phyloP scores from a whole-genome alignment of 176 grass and related monocot species.

The Oryza rufipogon region DNA sequence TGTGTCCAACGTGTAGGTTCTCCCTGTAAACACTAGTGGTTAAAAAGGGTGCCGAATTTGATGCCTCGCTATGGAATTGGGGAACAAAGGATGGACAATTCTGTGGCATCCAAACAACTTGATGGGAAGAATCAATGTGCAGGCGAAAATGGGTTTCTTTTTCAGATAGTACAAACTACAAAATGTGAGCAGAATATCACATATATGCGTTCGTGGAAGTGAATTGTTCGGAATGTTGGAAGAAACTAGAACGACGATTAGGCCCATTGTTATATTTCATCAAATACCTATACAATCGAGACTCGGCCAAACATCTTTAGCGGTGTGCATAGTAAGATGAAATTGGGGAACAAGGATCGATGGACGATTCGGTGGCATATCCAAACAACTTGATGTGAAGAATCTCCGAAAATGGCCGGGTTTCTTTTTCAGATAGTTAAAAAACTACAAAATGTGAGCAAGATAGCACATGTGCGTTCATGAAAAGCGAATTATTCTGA shows the following conservation, averaged over 20 bases:
- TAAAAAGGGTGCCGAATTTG: slow-evolving; percentile 18
- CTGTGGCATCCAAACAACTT: neutral
- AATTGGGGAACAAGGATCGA: too few relatives aligned
- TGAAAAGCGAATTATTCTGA: too few relatives aligned
- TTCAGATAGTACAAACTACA: neutral
- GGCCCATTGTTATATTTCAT: neutral
- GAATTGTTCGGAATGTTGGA: neutral
- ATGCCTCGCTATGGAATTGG: slow-evolving; percentile 24
- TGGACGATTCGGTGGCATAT: too few relatives aligned
- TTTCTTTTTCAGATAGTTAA: too few relatives aligned
- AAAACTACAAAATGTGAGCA: too few relatives aligned
- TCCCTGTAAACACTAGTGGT: neutral
- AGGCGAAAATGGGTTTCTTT: neutral
- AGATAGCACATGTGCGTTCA: too few relatives aligned
- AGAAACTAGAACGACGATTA: neutral
- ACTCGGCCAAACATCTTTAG: too few relatives aligned
- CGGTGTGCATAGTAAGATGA: too few relatives aligned
- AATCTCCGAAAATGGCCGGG: too few relatives aligned
- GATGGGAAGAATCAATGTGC: neutral
- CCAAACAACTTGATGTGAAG: too few relatives aligned
- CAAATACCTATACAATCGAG: too few relatives aligned
- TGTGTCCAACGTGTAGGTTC: slow-evolving; percentile 24
- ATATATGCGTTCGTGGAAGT: neutral
- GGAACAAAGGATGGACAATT: neutral
- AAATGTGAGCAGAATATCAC: slow-evolving; percentile 1